These are phyloP conservation scores for Aureobasidium sp. DNA, from an alignment of 2,329 filamentous ascomycete species.

Conservation along the genomic window DNA sequence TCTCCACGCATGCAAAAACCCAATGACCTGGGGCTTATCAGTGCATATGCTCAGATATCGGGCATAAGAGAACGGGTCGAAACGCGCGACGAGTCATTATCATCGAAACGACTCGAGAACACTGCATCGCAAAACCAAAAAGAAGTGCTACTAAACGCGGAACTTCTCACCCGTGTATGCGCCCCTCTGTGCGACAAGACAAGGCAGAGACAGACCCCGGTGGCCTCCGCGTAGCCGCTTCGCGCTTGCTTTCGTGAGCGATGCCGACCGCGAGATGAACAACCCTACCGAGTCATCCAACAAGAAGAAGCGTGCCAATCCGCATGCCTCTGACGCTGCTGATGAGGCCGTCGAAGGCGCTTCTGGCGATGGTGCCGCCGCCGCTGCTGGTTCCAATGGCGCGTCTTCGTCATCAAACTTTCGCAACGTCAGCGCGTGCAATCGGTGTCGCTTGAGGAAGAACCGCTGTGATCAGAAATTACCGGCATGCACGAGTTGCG, in stretches of 20 bases:
- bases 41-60: background rate
- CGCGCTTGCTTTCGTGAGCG: constrained; percentile 6
- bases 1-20: constrained; percentile 1
- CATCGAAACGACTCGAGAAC: background rate
- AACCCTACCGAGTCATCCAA: constrained; percentile 4
- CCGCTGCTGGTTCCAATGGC: background rate
- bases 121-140: background rate
- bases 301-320: constrained; percentile 16
- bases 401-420: constrained; percentile 51
- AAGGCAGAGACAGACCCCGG: background rate
- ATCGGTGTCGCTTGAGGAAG: constrained; percentile 84
- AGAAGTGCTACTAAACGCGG: background rate
- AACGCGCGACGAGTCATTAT: constrained; percentile 8
- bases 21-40: constrained; percentile 3
- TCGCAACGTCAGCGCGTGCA: constrained; percentile 73
- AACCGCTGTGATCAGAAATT: constrained; percentile 92
- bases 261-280: constrained; percentile 16
- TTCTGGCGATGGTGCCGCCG: background rate
- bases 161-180: background rate
- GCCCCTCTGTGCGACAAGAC: background rate
- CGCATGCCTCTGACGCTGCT: background rate
- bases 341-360: background rate
- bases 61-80: background rate
- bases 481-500: constrained; percentile 83
- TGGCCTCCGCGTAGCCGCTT: constrained; percentile 11